Evolutionary conservation across 257 asterid species (phyloP), one percentile per base, ranked within the genome.

Genomic region (Plantago major): DNA sequence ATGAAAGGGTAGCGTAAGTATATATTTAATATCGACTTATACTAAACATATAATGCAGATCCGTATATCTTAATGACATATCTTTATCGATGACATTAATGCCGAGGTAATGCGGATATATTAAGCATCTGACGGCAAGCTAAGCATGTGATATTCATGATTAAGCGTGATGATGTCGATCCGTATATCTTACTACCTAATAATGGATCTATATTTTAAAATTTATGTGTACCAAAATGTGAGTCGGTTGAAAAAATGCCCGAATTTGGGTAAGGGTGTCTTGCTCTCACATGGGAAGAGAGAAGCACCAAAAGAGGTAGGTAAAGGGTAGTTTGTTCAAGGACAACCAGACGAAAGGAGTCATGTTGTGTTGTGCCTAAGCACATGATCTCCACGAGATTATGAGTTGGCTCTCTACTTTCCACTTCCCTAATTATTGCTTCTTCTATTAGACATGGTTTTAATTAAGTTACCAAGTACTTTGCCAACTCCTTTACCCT

Each of bases 331-430:
- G 40, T 33, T 33, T 30, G 45, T 67, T 77, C 78, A 68, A 74
- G 88, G 87, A 72, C 87, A 74, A 68, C 62, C 86, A 82, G 84
- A 79, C 75, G 26, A 22, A 22, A 22, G 26, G 63, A 81, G 72
- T 64, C 80, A 64, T 73, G 68, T 72, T 73, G 43, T 63, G 37
- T 77, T 63, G 37, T 77, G 84, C 95, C 97, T 81, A 82, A 78
- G 78, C 94, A 89, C 94, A 84, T 84, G 94, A 74, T 55, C 14
- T 71, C 78, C 88, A 81, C 76, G 58, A 72, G 67, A 74, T 17
- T 59, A 55, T 74, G 81, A 79, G 81, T 79, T 80, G 89, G 79
- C 78, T 65, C 72, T 73, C 89, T 75, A 78, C 76, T 72, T 67
- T 67, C 71, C 64, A 63, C 60, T 37, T 73, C 76, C 57, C 67